Evolutionary conservation across 225 moss, liverwort and hornwort genomes (phyloP).

Genomic region (Polytrichum formosum): DNA sequence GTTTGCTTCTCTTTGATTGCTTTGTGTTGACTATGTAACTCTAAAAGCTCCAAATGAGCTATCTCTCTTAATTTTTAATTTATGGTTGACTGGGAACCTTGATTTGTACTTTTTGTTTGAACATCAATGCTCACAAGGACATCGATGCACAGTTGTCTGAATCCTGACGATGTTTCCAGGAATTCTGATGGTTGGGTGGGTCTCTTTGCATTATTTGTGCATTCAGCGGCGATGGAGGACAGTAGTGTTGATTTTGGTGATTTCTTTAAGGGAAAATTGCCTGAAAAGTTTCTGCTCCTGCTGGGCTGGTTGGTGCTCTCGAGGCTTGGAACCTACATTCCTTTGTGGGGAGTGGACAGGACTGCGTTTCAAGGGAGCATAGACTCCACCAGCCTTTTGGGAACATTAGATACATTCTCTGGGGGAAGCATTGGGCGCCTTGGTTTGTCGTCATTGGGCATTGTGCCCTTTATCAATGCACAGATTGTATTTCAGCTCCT

Average conservation of each 20-base stretch:
- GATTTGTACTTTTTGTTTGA: background rate
- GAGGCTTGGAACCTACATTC: conserved; percentile 86
- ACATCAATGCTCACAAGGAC: background rate
- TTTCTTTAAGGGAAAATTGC: conserved; percentile 89
- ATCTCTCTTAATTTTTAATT: too few species aligned
- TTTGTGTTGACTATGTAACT: too few species aligned
- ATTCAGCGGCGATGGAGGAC: conserved; percentile 78
- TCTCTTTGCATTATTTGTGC: background rate
- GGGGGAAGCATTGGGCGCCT: conserved; percentile 93
- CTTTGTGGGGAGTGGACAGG: conserved; percentile 89
- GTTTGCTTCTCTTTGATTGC: too few species aligned
- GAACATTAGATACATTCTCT: conserved; percentile 86
- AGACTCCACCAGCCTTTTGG: conserved; percentile 80
- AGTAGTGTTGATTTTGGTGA: conserved; percentile 83
- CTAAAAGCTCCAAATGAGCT: too few species aligned
- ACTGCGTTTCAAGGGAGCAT: conserved; percentile 84
- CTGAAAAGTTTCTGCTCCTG: conserved; percentile 74
- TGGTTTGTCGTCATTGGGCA: conserved; percentile 81
- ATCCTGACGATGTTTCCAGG: background rate
- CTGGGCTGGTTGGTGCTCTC: conserved; percentile 79
- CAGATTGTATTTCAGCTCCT: conserved; percentile 92
- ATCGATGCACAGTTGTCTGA: background rate
- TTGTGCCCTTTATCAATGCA: conserved; percentile 95
- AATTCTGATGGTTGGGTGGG: background rate
- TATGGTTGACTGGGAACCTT: background rate